phyloP scores from a whole-genome alignment of 768 basidiomycete species.

The Epithele typhae region DNA sequence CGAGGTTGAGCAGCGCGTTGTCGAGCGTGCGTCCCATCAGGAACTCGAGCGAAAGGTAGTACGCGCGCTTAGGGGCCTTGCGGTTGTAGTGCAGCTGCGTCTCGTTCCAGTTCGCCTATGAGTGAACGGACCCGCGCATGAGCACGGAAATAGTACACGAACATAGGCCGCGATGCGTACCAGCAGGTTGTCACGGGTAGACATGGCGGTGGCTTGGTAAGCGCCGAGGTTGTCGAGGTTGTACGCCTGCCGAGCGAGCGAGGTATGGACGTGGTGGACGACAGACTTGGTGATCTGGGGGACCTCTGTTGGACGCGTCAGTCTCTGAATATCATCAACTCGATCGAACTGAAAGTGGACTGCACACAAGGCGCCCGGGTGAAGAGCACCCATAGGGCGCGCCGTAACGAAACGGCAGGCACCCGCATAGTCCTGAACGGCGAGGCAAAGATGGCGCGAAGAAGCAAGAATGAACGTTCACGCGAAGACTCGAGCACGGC shows the following conservation, averaged over 20 bases:
- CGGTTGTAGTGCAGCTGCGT: constrained; percentile 75
- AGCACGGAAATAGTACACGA: not conserved
- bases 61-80: constrained; percentile 84
- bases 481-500: too few relatives aligned
- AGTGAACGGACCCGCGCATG: not conserved
- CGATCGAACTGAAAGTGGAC: too few relatives aligned
- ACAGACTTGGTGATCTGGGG: constrained; percentile 65
- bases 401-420: too few relatives aligned
- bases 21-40: constrained; percentile 80
- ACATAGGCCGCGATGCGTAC: constrained; percentile 34
- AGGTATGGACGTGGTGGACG: constrained; percentile 83
- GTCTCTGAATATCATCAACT: too few relatives aligned
- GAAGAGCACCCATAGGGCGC: too few relatives aligned
- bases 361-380: too few relatives aligned
- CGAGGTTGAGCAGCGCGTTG: constrained; percentile 83
- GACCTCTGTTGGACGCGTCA: constrained; percentile 51
- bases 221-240: constrained; percentile 84
- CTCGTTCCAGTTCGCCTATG: constrained; percentile 79
- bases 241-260: constrained; percentile 86
- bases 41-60: constrained; percentile 96
- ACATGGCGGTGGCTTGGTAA: constrained; percentile 88
- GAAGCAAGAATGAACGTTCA: too few relatives aligned
- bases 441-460: too few relatives aligned
- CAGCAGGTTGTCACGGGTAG: constrained; percentile 84
- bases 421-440: too few relatives aligned